These are phyloP conservation scores for Alternaria viburni DNA, from an alignment of 2,329 filamentous ascomycete species.

Conservation along the genomic window DNA sequence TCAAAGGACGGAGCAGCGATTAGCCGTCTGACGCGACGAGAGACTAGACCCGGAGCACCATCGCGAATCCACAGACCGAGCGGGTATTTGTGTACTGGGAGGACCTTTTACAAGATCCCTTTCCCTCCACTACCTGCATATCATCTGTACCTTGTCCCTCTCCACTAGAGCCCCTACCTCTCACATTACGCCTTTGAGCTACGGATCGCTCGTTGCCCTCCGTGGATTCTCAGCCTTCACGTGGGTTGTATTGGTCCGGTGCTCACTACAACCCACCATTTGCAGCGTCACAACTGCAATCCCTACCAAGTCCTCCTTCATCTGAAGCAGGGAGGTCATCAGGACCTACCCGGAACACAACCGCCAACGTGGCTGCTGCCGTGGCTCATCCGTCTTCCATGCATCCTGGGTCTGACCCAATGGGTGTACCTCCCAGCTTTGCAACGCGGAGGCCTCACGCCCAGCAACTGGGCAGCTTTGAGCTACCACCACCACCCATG, in stretches of 20 bases:
- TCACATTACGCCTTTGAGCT: constrained; percentile 40
- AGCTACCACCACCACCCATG: constrained; percentile 67
- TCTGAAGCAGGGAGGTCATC: constrained; percentile 52
- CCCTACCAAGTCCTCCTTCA: constrained; percentile 49
- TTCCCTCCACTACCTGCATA: constrained; percentile 39
- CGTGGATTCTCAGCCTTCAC: constrained; percentile 58
- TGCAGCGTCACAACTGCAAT: constrained; percentile 49
- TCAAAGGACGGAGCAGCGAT: constrained; percentile 31
- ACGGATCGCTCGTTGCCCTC: constrained; percentile 49
- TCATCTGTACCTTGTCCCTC: constrained; percentile 44
- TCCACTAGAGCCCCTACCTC: constrained; percentile 34
- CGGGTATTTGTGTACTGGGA: constrained; percentile 36
- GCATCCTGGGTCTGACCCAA: constrained; percentile 66
- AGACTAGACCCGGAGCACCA: constrained; percentile 40
- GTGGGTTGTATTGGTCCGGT: constrained; percentile 57
- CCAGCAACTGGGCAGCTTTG: constrained; percentile 71
- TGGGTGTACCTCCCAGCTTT: constrained; percentile 70
- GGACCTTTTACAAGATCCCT: constrained; percentile 40
- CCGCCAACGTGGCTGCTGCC: constrained; percentile 68
- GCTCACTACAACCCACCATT: constrained; percentile 46
- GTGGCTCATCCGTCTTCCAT: constrained; percentile 66
- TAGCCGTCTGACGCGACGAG: constrained; percentile 37
- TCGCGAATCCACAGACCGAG: constrained; percentile 34
- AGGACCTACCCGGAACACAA: constrained; percentile 51
- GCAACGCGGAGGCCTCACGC: constrained; percentile 73